Percentiles rank a stretch among this genome's conserved stretches.
phyloP scores from a whole-genome alignment of 116 monocot genomes.

The Posidonia oceanica region DNA sequence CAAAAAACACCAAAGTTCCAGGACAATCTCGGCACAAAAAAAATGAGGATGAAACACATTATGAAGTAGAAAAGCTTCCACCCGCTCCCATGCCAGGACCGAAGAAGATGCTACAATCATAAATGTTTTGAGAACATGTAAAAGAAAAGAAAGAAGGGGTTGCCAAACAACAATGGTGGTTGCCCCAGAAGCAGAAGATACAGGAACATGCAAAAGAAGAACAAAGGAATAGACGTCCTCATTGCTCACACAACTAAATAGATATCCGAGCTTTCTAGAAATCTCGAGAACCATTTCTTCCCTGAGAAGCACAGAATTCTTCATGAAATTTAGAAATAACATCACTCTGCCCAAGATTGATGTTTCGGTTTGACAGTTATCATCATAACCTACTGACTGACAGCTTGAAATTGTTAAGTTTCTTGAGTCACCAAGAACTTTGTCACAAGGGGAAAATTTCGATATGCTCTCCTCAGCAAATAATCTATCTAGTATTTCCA shows the following conservation, averaged over 20 bases:
- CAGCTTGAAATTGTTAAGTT: slow-evolving; percentile 10
- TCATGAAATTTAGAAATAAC: slow-evolving; percentile 64
- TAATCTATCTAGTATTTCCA: slow-evolving; percentile 46
- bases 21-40: slow-evolving; percentile 56
- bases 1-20: slow-evolving; percentile 69
- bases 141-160: slow-evolving; percentile 35
- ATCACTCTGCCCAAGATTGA: slow-evolving; percentile 41
- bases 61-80: slow-evolving; percentile 50
- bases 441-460: background rate
- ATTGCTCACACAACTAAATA: slow-evolving; percentile 36
- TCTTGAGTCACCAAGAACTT: background rate
- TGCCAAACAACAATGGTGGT: slow-evolving; percentile 38
- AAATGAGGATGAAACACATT: slow-evolving; percentile 81
- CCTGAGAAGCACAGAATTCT: slow-evolving; percentile 37
- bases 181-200: slow-evolving; percentile 24
- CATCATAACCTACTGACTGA: slow-evolving; percentile 14
- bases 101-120: slow-evolving; percentile 58
- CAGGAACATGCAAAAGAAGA: slow-evolving; percentile 53
- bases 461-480: slow-evolving; percentile 29
- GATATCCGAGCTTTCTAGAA: slow-evolving; percentile 46
- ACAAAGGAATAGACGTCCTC: slow-evolving; percentile 48
- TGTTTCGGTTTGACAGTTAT: slow-evolving; percentile 9
- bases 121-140: slow-evolving; percentile 60
- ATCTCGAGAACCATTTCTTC: slow-evolving; percentile 55
- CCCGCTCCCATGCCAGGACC: slow-evolving; percentile 31